A percentile compares a stretch with the other conserved stretches of the same genome.
Conservation (phyloP, 495 filamentous ascomycete genomes). For the Penicillium odoratum region DNA sequence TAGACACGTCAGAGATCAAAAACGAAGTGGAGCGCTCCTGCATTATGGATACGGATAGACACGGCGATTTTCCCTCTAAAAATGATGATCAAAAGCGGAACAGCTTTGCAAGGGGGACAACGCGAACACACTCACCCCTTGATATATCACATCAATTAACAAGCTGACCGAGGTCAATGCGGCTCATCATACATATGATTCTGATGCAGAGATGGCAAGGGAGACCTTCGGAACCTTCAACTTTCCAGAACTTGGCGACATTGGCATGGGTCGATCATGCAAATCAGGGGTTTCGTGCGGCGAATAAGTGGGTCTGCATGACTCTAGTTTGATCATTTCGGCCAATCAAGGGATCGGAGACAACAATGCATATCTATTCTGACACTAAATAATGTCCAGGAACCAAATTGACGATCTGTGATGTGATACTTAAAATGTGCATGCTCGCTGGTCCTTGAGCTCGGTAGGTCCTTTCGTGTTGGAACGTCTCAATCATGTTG, state of each 20-base stretch:
- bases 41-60: background rate
- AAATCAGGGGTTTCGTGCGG: conserved; percentile 22
- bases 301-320: conserved; percentile 13
- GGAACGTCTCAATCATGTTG: conserved; percentile 14
- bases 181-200: background rate
- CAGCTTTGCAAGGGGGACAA: conserved; percentile 20
- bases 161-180: conserved; percentile 18
- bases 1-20: background rate
- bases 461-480: conserved; percentile 4
- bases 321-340: conserved; percentile 3
- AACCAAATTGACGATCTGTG: conserved; percentile 5
- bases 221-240: conserved; percentile 1
- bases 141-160: conserved; percentile 14
- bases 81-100: conserved; percentile 1
- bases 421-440: conserved; percentile 18
- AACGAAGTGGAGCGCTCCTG: background rate
- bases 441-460: background rate
- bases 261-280: conserved; percentile 19
- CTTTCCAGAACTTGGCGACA: conserved; percentile 1
- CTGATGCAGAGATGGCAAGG: background rate
- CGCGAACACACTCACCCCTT: conserved; percentile 16
- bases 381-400: conserved; percentile 13
- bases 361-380: conserved; percentile 24
- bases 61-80: background rate
- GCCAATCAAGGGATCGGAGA: conserved; percentile 22